Evolutionary conservation across 768 basidiomycete genomes (phyloP).

Genomic region (Porphyrellus cyaneotinctus): DNA sequence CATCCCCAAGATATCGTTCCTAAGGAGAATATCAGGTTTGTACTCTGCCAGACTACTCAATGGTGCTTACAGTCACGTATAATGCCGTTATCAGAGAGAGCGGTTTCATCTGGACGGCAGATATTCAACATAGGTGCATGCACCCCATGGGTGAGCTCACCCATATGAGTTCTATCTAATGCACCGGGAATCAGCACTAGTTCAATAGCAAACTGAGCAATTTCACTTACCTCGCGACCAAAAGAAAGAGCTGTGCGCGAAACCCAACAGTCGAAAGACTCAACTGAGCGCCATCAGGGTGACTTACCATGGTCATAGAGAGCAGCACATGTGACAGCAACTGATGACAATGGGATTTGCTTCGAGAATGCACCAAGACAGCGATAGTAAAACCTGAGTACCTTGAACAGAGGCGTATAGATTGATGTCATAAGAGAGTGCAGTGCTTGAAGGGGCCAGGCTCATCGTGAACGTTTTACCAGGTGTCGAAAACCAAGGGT

Average conservation of each 20-base stretch:
- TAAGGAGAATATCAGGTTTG: constrained; percentile 8
- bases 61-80: constrained; percentile 24
- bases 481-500: constrained; percentile 1
- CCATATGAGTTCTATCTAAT: constrained; percentile 31
- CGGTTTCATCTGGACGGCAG: constrained; percentile 21
- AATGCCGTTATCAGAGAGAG: constrained; percentile 23
- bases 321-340: constrained; percentile 26
- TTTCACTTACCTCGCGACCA: constrained; percentile 25
- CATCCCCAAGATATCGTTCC: constrained; percentile 32
- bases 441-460: constrained; percentile 12
- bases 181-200: not conserved
- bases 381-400: not conserved
- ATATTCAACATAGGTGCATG: not conserved
- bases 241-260: constrained; percentile 20
- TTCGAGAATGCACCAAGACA: not conserved
- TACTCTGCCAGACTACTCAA: not conserved
- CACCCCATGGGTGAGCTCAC: constrained; percentile 10
- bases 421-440: not conserved
- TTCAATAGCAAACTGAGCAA: not conserved
- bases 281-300: not conserved
- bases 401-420: constrained; percentile 24
- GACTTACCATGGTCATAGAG: constrained; percentile 29
- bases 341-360: constrained; percentile 13
- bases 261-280: not conserved
- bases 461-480: constrained; percentile 19